Conservation (phyloP, 2,329 filamentous ascomycete species). For the Fusarium sp. region DNA sequence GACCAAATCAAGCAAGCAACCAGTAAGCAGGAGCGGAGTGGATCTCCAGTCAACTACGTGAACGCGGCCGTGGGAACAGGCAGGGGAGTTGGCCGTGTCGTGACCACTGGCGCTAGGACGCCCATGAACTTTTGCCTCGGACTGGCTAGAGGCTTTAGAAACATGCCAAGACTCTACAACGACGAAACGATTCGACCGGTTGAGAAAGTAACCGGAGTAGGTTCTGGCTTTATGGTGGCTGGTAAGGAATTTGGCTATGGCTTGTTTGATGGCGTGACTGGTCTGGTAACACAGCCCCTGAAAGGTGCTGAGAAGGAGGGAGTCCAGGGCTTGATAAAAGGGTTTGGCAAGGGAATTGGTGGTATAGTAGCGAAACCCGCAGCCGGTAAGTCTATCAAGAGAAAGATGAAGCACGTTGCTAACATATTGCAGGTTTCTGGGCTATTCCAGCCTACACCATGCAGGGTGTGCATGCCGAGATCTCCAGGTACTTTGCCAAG, state of each 20-base stretch:
- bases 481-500: conserved; percentile 78
- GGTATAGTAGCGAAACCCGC: conserved; percentile 87
- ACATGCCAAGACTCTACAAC: conserved; percentile 87
- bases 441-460: conserved; percentile 85
- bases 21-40: conserved; percentile 33
- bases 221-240: conserved; percentile 82
- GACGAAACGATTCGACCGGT: conserved; percentile 85
- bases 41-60: conserved; percentile 43
- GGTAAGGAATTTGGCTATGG: conserved; percentile 84
- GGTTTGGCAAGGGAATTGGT: conserved; percentile 86
- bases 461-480: conserved; percentile 85
- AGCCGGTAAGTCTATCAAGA: conserved; percentile 69
- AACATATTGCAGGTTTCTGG: conserved; percentile 65
- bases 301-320: conserved; percentile 68
- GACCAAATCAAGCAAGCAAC: conserved; percentile 38
- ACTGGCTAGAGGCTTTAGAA: conserved; percentile 88
- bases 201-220: conserved; percentile 83
- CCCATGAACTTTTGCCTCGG: conserved; percentile 90
- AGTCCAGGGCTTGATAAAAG: conserved; percentile 77
- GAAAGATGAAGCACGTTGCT: neutral
- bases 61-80: conserved; percentile 76
- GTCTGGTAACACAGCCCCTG: conserved; percentile 83
- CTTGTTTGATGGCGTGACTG: conserved; percentile 85
- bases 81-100: conserved; percentile 79
- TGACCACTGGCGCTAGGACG: conserved; percentile 81